Base-by-base conservation (phyloP, 129 eudicot species). In the Chrysanthemum makinoi region DNA sequence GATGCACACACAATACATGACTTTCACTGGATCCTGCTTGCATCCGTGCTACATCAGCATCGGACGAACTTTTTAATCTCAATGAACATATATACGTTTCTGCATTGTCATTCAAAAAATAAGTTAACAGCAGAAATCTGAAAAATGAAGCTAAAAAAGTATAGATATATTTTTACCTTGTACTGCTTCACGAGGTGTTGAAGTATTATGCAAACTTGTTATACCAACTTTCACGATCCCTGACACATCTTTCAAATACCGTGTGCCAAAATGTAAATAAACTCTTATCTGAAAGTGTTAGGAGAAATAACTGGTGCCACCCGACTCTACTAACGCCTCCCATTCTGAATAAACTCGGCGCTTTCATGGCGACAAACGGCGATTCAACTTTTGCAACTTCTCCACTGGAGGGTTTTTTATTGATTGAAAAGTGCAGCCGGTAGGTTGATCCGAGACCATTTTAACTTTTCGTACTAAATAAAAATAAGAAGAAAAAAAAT, bases 21-120 rank as follows among this genome's bases (percentile, higher is more conserved):
- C 77, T 82, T 82, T 88, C 97, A 74, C 83, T 86, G 63, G 92
- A 78, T 80, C 97, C 97, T 10, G 96, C 87, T 78, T 83, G 96
- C 88, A 91, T 91, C 70, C 87, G 82, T 14, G 84, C 79, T 55
- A 83, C 69, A 54, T 81, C 96, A 65, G 78, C 96, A 54, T 82
- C 96, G 46, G 92, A 75, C 62, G 85, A 78, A 75, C 96, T 91
- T 80, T 88, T 91, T 70, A 91, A 68, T 68, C 80, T 84, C 84
- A 91, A 71, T 50, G 79, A 78, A 80, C 97, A 91, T 12, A 82
- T 62, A 77, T 91, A 84, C 50, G 86, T 81, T 76, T 87, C 97
- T 89, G 88, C 57, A 70, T 51, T 59, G 8, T 75, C 53, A 73
- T 33, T 46, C 66, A 47, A 76, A 58, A 24, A 9, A 7, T 16